phyloP scores from a whole-genome alignment of 1,284 basidiomycete species.

The Bothia castanella region DNA sequence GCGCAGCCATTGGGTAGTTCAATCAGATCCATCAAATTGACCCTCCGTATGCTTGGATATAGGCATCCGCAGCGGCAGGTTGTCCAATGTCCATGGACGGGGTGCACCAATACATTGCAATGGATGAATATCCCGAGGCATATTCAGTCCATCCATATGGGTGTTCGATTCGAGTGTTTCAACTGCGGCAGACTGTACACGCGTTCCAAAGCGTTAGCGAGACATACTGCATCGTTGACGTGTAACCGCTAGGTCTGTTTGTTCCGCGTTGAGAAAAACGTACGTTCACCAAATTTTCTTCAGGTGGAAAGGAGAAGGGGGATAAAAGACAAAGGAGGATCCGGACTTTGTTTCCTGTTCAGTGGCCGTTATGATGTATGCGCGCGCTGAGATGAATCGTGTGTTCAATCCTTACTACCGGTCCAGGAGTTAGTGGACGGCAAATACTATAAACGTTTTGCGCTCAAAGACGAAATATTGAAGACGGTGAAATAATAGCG shows the following conservation, averaged over 20 bases:
- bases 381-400: too few relatives aligned
- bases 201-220: neutral
- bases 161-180: constrained; percentile 9
- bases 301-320: neutral
- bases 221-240: constrained; percentile 5
- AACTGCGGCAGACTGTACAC: constrained; percentile 14
- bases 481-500: too few relatives aligned
- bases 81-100: constrained; percentile 16
- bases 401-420: too few relatives aligned
- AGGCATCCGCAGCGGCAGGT: constrained; percentile 2
- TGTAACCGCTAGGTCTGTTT: constrained; percentile 10
- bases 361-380: too few relatives aligned
- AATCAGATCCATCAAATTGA: constrained; percentile 5
- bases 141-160: constrained; percentile 13
- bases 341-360: too few relatives aligned
- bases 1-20: constrained; percentile 6
- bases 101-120: constrained; percentile 4
- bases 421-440: too few relatives aligned
- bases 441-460: too few relatives aligned
- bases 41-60: constrained; percentile 11
- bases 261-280: neutral
- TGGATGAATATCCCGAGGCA: constrained; percentile 20
- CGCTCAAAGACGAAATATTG: too few relatives aligned
- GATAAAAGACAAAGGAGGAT: too few relatives aligned
- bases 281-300: neutral